Evolutionary conservation across 2,329 filamentous ascomycete genomes (phyloP).

Genomic region (Apiospora sp.): DNA sequence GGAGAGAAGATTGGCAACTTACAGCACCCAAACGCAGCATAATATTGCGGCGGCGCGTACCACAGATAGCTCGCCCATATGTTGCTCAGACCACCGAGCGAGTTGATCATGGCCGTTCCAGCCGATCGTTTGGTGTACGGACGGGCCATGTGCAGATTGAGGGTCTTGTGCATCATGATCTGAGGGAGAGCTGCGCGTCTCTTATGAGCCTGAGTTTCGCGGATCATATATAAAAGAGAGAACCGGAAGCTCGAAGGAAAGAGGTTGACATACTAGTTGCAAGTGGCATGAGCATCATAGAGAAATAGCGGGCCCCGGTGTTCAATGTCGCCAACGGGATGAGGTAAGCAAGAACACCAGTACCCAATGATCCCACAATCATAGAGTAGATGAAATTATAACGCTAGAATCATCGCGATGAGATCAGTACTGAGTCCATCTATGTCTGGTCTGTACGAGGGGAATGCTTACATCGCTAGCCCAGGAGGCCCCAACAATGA

Average conservation of each 20-base stretch:
- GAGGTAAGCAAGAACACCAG: conserved; percentile 41
- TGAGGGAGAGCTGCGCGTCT: not conserved
- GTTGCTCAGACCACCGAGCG: conserved; percentile 41
- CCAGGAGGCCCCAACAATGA: conserved; percentile 43
- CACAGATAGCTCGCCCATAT: conserved; percentile 41
- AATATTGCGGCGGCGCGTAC: conserved; percentile 37
- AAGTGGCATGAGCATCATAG: conserved; percentile 43
- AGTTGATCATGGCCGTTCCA: conserved; percentile 41
- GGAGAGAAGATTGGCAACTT: not conserved
- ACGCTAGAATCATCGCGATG: not conserved
- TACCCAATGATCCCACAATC: conserved; percentile 37
- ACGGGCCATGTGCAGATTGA: conserved; percentile 32
- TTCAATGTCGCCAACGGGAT: conserved; percentile 41
- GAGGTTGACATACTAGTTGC: not conserved
- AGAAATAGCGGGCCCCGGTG: conserved; percentile 39
- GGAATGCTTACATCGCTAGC: conserved; percentile 35
- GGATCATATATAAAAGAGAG: no score
- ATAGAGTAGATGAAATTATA: conserved; percentile 40
- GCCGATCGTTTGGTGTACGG: conserved; percentile 38
- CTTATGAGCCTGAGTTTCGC: not conserved
- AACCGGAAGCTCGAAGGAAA: no score
- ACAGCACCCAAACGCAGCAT: conserved; percentile 36
- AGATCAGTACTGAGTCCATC: not conserved
- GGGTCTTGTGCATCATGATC: conserved; percentile 25
- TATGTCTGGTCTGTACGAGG: no score